These are phyloP conservation scores for Xylaria scruposa DNA, from an alignment of 495 filamentous ascomycete genomes.

Conservation along the genomic window DNA sequence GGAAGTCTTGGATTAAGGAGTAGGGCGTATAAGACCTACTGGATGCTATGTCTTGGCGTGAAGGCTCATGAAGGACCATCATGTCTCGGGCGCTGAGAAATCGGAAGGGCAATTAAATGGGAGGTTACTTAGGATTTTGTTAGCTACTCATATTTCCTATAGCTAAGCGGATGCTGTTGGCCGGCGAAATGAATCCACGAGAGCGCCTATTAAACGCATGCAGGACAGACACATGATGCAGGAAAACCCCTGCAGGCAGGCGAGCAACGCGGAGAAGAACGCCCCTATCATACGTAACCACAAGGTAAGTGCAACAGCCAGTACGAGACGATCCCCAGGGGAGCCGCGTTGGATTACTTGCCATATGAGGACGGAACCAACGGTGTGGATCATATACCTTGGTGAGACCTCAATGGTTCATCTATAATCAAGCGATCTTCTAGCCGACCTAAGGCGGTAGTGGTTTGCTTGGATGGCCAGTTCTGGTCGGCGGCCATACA, in stretches of 20 bases:
- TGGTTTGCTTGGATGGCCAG: background rate
- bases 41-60: background rate
- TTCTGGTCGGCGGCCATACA: too few species aligned
- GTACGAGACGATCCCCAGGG: background rate
- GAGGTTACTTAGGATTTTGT: background rate
- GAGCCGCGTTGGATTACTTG: background rate
- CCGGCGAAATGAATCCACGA: background rate
- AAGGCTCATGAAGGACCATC: background rate
- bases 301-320: constrained; percentile 11
- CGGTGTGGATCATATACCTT: background rate
- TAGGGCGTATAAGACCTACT: background rate
- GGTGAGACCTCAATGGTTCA: background rate
- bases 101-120: background rate
- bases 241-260: constrained; percentile 4
- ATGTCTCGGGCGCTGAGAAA: background rate
- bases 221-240: background rate
- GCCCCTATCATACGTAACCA: background rate
- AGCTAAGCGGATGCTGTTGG: constrained; percentile 5
- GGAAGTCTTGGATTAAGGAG: background rate
- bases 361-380: background rate
- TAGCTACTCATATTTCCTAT: background rate
- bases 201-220: constrained; percentile 9
- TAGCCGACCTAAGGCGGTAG: background rate
- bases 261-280: constrained; percentile 9
- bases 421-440: background rate